Base-by-base conservation (phyloP, 2,329 filamentous ascomycete genomes). In the Penicillium expansum region DNA sequence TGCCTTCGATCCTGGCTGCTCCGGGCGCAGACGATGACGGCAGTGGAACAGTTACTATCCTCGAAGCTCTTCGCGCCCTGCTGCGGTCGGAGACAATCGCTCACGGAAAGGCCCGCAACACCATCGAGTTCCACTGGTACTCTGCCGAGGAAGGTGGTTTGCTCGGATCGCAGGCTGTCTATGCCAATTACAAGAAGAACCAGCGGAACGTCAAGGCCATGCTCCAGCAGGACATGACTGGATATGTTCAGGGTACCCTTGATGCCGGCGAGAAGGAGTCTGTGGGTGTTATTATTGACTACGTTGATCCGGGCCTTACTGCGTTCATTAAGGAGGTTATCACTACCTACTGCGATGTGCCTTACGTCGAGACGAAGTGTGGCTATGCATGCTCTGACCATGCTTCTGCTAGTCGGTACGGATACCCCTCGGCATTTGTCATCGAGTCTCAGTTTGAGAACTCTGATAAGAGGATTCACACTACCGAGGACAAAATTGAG, bases 211-310 rank as follows among this genome's bases (percentile, higher is more conserved):
- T 97, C 74, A 95, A 93, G 78, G 93, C 93, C 33, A 97, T 97
- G 94, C 84, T 97, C 53, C 93, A 97, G 79, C 93, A 97, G 76
- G 93, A 97, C 75, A 97, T 97, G 93, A 96, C 91, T 1, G 93
- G 93, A 18, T 97, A 89, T 72, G 83, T 92, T 5, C 86, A 92
- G 72, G 87, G 87, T 68, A 96, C 92, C 0, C 77, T 94, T 20
- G 89, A 94, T 63, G 88, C 90, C 3, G 92, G 92, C 57, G 82
- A 90, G 74, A 83, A 86, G 5, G 93, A 97, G 80, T 88, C 86
- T 44, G 90, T 97, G 3, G 93, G 93, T 42, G 90, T 97, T 50
- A 96, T 97, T 68, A 92, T 90, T 5, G 93, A 97, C 75, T 97
- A 83, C 67, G 93, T 97, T 43, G 89, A 97, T 71, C 79, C 86